These are phyloP conservation scores for Phyllosticta paracitricarpa DNA, from an alignment of 2,329 filamentous ascomycete genomes.

Conservation along the genomic window DNA sequence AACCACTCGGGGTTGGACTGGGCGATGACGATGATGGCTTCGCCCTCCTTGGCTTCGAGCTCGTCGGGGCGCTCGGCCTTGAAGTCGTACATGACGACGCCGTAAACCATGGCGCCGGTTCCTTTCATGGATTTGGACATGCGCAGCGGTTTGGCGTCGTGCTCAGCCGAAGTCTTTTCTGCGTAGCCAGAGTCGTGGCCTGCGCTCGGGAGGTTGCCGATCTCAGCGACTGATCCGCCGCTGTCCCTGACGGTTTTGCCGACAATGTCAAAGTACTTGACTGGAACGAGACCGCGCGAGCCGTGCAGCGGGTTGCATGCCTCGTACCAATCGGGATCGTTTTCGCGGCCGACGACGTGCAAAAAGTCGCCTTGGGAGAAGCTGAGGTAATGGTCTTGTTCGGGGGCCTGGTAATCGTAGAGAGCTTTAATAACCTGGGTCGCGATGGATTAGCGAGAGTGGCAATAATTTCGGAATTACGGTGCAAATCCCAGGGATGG, in stretches of 20 bases:
- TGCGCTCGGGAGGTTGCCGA: constrained; percentile 43
- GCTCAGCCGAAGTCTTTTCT: constrained; percentile 32
- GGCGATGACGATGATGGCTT: constrained; percentile 96
- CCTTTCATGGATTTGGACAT: constrained; percentile 36
- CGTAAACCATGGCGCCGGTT: constrained; percentile 82
- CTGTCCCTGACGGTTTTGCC: constrained; percentile 90
- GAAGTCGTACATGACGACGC: constrained; percentile 95
- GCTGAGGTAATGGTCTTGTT: constrained; percentile 54
- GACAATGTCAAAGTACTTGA: constrained; percentile 84
- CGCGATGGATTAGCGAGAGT: constrained; percentile 13
- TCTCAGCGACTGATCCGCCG: constrained; percentile 37
- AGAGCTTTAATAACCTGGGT: constrained; percentile 88
- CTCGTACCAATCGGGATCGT: constrained; percentile 95
- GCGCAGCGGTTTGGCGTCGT: constrained; percentile 18
- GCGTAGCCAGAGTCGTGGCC: constrained; percentile 91
- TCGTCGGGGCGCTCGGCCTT: constrained; percentile 92
- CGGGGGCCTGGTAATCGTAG: constrained; percentile 76
- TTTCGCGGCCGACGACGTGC: constrained; percentile 91
- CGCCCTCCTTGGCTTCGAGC: constrained; percentile 85
- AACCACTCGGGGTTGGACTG: constrained; percentile 99
- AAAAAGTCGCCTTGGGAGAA: constrained; percentile 97
- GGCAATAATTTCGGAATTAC: constrained; percentile 13
- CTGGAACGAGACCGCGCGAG: constrained; percentile 83
- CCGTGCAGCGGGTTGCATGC: constrained; percentile 90
- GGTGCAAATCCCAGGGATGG: constrained; percentile 6